A percentile compares a stretch with the other conserved stretches of the same genome.
These are phyloP conservation scores for Xerocomus spinulosus DNA, from an alignment of 768 basidiomycete genomes.

Conservation along the genomic window DNA sequence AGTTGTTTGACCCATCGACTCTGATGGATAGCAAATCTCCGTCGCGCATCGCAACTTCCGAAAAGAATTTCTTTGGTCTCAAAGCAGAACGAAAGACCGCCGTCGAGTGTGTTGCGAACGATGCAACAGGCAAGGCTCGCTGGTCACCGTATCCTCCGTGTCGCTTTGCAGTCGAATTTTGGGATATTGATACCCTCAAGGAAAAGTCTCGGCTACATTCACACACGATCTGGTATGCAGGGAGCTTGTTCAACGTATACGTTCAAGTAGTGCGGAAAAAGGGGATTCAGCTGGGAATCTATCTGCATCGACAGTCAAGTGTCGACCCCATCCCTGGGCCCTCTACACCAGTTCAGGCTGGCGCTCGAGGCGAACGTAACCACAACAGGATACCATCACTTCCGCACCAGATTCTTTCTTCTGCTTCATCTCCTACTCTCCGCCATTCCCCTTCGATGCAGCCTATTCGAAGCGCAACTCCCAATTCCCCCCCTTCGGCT, in stretches of 20 bases:
- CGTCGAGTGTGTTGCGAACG: conserved; percentile 38
- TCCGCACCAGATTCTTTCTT: conserved; percentile 28
- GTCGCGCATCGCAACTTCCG: conserved; percentile 32
- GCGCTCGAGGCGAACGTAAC: conserved; percentile 22
- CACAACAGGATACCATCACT: conserved; percentile 30
- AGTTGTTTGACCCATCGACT: conserved; percentile 50
- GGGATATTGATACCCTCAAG: conserved; percentile 74
- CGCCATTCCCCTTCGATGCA: conserved; percentile 47
- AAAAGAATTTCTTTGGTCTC: conserved; percentile 64
- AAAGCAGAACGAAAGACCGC: conserved; percentile 42
- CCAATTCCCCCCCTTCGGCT: conserved; percentile 27
- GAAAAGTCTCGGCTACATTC: conserved; percentile 85
- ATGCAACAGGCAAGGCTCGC: conserved; percentile 40
- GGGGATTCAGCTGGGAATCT: conserved; percentile 75
- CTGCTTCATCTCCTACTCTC: conserved; percentile 21
- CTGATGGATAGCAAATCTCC: conserved; percentile 23
- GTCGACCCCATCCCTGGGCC: conserved; percentile 73
- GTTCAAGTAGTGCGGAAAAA: conserved; percentile 88
- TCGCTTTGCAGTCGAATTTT: conserved; percentile 87
- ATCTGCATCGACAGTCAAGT: conserved; percentile 80
- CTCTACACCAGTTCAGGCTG: conserved; percentile 48
- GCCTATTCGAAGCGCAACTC: conserved; percentile 45
- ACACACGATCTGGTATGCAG: conserved; percentile 86
- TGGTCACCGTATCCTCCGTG: conserved; percentile 78
- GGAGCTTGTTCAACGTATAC: conserved; percentile 84